Evolutionary conservation across 768 basidiomycete genomes (phyloP), one percentile per base, ranked within the genome.

Genomic region (Psilocybe tampanensis): DNA sequence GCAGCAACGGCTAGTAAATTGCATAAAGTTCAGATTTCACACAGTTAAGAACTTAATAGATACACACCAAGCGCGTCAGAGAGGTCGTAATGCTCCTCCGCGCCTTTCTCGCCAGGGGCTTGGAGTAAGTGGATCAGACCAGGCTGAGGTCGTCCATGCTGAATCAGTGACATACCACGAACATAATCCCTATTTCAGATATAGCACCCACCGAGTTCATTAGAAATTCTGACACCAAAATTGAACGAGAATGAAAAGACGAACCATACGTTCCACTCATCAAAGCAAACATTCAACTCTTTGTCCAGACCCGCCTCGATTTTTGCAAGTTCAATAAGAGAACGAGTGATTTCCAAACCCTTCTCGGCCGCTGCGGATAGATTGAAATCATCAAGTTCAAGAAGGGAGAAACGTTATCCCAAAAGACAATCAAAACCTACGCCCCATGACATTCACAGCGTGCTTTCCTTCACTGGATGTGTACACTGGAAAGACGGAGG

Each of bases 251-350:
- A 19, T 9, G 23, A 19, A 18, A 18, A 24, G 8, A 64, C 68
- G 15, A 56, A 76, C 78, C 80, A 82, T 18, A 83, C 81, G 58
- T 82, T 82, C 81, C 81, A 84, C 66, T 83, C 82, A 51, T 85
- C 83, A 48, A 81, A 85, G 52, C 76, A 78, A 75, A 79, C 66
- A 8, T 72, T 73, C 42, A 79, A 60, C 17, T 72, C 69, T 56
- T 76, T 79, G 17, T 62, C 65, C 4, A 78, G 55, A 2, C 66
- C 66, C 9, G 66, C 58, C 52, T 79, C 76, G 33, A 79, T 76
- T 63, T 76, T 76, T 3, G 82, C 81, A 17, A 83, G 70, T 53
- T 83, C 82, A 47, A 83, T 83, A 17, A 83, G 70, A 8, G 75
- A 76, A 49, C 76, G 78, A 1, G 75, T 76, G 44, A 84, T 80